Percentiles rank a stretch among this genome's conserved stretches.
Conservation (phyloP, 345 rosid species). For the Conringia planisiliqua region DNA sequence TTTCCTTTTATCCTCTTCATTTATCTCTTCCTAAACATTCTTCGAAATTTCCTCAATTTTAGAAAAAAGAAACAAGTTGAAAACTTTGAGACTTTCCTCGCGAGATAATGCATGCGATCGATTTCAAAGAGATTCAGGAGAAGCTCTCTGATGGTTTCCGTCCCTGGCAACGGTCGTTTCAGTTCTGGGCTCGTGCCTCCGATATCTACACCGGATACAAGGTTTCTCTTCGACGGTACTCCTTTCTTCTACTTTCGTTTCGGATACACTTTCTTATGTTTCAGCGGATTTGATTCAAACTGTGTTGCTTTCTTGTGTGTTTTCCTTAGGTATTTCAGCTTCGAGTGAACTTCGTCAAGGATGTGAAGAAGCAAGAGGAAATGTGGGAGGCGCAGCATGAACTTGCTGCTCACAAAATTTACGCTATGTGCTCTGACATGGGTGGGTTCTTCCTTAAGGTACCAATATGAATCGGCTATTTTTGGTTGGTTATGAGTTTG, state of each 20-base stretch:
- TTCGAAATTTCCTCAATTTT: background rate
- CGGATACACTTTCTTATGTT: background rate
- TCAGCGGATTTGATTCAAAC: background rate
- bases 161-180: conserved; percentile 91
- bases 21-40: background rate
- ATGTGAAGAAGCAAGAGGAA: conserved; percentile 61
- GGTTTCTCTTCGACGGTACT: conserved; percentile 40
- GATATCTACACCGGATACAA: conserved; percentile 86
- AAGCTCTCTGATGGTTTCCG: conserved; percentile 51
- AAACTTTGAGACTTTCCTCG: background rate
- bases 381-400: conserved; percentile 95
- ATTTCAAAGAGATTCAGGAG: conserved; percentile 61
- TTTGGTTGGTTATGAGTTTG: no score
- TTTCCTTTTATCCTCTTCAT: background rate
- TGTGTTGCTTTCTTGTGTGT: background rate
- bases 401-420: conserved; percentile 80
- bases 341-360: conserved; percentile 73
- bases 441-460: conserved; percentile 99
- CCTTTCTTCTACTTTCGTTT: background rate
- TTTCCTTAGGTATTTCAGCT: conserved; percentile 64
- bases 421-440: conserved; percentile 78
- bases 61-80: background rate
- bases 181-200: conserved; percentile 86
- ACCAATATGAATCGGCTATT: background rate
- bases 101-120: conserved; percentile 46